Base-by-base conservation (phyloP, 768 basidiomycete species). In the Cystofilobasidium macerans region DNA sequence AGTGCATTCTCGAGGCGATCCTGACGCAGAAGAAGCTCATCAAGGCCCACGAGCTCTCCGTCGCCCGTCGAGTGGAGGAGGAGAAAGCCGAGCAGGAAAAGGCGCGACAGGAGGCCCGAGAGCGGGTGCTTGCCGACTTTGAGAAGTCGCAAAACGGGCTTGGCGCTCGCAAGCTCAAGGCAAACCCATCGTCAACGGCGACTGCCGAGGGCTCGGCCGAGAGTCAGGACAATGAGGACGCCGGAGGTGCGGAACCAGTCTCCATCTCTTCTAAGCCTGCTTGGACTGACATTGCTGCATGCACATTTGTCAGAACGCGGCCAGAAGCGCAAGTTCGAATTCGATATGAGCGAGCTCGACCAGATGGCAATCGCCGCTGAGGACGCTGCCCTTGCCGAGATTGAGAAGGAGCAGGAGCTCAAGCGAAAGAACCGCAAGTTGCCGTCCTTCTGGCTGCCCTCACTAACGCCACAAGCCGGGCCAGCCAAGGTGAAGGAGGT, bases 361-460 rank as follows among this genome's bases (percentile, higher is more conserved):
- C 78, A 77, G 38, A 80, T 90, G 28, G 82, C 87, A 35, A 79
- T 79, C 30, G 87, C 89, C 73, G 92, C 91, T 0, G 93, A 97
- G 73, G 89, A 93, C 66, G 85, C 84, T 24, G 95, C 95, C 0
- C 77, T 93, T 57, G 81, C 81, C 36, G 79, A 86, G 71, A 89
- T 97, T 56, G 88, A 91, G 73, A 80, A 81, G 38, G 91, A 95
- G 62, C 69, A 80, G 75, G 86, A 86, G 0, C 90, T 91, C 69
- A 82, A 86, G 3, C 78, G 94, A 64, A 88, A 86, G 67, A 82
- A 84, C 67, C 42, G 28, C 51, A 95, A 97, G 75, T 81, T 98
- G 3, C 92, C 95, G 2, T 92, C 95, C 72, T 99, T 95, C 75
- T 99, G 95, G 95, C 80, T 99, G 43, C 71, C 70, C 22, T 67